phyloP scores from a whole-genome alignment of 2,329 filamentous ascomycete genomes.

The Lizonia empirigonia region DNA sequence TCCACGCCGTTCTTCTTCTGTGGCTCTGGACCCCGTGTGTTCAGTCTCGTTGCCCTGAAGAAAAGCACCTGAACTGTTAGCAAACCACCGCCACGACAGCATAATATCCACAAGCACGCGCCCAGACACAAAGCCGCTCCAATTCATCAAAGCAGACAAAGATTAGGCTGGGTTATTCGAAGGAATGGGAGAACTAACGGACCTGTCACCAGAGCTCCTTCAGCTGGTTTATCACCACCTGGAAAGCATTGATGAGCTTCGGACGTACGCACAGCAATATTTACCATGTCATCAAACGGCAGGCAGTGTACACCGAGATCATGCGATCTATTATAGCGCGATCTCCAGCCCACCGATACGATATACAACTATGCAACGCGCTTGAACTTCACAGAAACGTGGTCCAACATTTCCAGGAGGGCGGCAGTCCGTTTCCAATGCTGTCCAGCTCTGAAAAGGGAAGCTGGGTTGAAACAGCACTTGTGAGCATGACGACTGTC shows the following conservation, averaged over 20 bases:
- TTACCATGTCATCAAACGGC: constrained; percentile 17
- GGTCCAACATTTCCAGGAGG: constrained; percentile 21
- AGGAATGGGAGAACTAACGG: constrained; percentile 4
- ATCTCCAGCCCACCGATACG: constrained; percentile 27
- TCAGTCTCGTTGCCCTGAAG: too few species aligned
- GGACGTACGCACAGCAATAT: constrained; percentile 22
- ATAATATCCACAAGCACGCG: neutral
- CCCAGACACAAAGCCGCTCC: neutral
- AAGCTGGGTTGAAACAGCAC: too few species aligned
- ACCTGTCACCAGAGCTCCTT: constrained; percentile 28
- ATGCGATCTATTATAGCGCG: constrained; percentile 27
- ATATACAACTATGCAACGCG: constrained; percentile 30
- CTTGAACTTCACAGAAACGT: constrained; percentile 25
- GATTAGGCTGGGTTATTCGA: neutral
- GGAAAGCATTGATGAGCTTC: constrained; percentile 35
- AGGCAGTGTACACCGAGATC: constrained; percentile 24
- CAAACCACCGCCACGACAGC: neutral
- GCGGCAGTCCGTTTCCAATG: constrained; percentile 2
- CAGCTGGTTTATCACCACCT: constrained; percentile 25
- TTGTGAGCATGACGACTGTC: neutral
- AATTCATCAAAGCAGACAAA: neutral
- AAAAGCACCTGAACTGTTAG: neutral
- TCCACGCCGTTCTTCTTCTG: neutral
- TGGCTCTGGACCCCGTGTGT: neutral
- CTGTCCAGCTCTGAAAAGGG: too few species aligned